Conservation (phyloP, 2,329 filamentous ascomycete genomes). For the Aspergillus persii region DNA sequence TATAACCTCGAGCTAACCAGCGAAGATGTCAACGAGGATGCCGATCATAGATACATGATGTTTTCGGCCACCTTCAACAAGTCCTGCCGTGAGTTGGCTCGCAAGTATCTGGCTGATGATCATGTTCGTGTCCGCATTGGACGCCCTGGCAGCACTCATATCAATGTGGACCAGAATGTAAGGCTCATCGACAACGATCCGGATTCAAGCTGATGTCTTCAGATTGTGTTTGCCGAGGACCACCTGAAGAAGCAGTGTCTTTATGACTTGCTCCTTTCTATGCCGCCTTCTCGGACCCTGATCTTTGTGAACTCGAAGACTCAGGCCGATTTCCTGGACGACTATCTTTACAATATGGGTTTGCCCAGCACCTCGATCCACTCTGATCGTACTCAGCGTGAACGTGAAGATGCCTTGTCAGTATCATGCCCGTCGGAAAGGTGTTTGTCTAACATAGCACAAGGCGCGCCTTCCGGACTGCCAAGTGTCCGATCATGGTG, state of each 20-base stretch:
- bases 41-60: conserved; percentile 69
- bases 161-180: conserved; percentile 74
- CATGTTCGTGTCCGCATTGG: conserved; percentile 83
- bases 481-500: conserved; percentile 73
- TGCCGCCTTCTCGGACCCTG: conserved; percentile 73
- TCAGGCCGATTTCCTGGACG: conserved; percentile 79
- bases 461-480: conserved; percentile 74
- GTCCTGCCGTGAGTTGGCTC: conserved; percentile 71
- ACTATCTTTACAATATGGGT: conserved; percentile 76
- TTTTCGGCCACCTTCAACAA: conserved; percentile 96
- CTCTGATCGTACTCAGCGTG: conserved; percentile 77
- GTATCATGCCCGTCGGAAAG: conserved; percentile 22
- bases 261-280: conserved; percentile 67
- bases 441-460: conserved; percentile 3
- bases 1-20: conserved; percentile 8
- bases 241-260: conserved; percentile 68
- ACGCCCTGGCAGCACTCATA: conserved; percentile 76
- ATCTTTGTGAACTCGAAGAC: conserved; percentile 85
- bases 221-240: conserved; percentile 66
- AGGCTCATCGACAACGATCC: conserved; percentile 4
- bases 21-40: conserved; percentile 70
- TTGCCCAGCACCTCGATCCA: conserved; percentile 89
- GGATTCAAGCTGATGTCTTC: not conserved
- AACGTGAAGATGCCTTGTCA: conserved; percentile 86
- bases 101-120: conserved; percentile 69